Base-by-base conservation (phyloP, 805 yeast genomes). In the Starmerella cellae region DNA sequence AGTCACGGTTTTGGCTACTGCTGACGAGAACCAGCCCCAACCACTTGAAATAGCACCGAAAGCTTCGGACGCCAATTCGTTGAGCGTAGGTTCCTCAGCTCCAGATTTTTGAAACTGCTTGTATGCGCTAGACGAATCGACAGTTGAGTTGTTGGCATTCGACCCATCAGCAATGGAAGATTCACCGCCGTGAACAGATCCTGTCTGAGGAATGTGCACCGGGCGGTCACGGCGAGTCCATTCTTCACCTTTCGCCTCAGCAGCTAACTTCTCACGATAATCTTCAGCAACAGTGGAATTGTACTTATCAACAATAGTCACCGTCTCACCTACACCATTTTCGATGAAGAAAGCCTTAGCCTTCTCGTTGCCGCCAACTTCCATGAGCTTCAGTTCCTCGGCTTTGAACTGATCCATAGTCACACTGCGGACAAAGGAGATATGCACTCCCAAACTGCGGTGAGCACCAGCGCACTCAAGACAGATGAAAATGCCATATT, bases 361-460 rank as follows among this genome's bases (percentile, higher is more conserved):
- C 21, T 73, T 73, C 42, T 74, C 80, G 58, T 91, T 91, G 19
- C 98, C 98, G 44, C 98, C 98, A 46, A 75, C 64, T 57, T 88
- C 96, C 97, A 91, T 88, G 46, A 93, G 69, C 50, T 73, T 64
- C 44, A 87, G 70, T 60, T 91, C 98, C 32, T 87, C 95, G 3
- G 84, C 79, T 65, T 88, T 91, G 69, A 93, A 91, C 66, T 85
- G 96, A 63, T 91, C 98, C 98, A 91, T 91, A 6, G 97, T 91
- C 54, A 91, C 87, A 22, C 94, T 81, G 59, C 98, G 72, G 29
- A 91, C 97, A 66, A 91, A 91, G 33, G 96, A 87, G 44, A 91
- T 77, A 60, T 91, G 98, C 34, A 91, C 98, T 31, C 98, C 98
- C 37, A 91, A 68, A 11, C 97, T 94, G 61, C 70, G 61, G 61